Conservation (phyloP, 2,329 filamentous ascomycete species). For the Lachnellula arida region DNA sequence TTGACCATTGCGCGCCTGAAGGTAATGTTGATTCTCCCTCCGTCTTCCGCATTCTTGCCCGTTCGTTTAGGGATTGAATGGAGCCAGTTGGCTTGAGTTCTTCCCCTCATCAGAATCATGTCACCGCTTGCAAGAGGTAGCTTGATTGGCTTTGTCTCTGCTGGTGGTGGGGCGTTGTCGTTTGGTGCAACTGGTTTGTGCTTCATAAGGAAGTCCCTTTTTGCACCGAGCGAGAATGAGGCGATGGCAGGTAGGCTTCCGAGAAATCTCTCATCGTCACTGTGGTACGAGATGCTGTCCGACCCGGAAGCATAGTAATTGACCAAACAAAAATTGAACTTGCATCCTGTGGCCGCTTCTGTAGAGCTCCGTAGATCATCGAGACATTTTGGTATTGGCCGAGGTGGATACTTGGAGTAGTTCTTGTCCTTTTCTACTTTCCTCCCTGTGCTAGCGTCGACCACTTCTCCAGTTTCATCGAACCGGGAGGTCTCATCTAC, state of each 20-base stretch:
- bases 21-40: slow-evolving; percentile 71
- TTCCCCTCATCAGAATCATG: slow-evolving; percentile 74
- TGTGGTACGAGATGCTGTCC: slow-evolving; percentile 76
- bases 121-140: slow-evolving; percentile 61
- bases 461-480: slow-evolving; percentile 36
- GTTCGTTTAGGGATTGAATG: slow-evolving; percentile 74
- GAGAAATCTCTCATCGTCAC: slow-evolving; percentile 75
- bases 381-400: slow-evolving; percentile 67
- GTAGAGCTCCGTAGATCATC: slow-evolving; percentile 57
- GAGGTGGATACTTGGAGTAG: slow-evolving; percentile 52
- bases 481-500: slow-evolving; percentile 61
- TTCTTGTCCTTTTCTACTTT: slow-evolving; percentile 48
- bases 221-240: slow-evolving; percentile 67
- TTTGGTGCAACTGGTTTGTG: slow-evolving; percentile 57
- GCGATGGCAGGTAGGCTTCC: slow-evolving; percentile 67
- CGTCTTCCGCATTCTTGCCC: slow-evolving; percentile 56
- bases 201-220: slow-evolving; percentile 73
- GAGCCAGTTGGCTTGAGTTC: slow-evolving; percentile 71
- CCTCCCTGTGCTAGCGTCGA: slow-evolving; percentile 40
- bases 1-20: slow-evolving; percentile 67
- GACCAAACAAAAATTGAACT: slow-evolving; percentile 74
- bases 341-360: slow-evolving; percentile 60
- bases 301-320: slow-evolving; percentile 78
- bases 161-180: slow-evolving; percentile 21
- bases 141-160: slow-evolving; percentile 43